These are phyloP conservation scores for Suillus spraguei DNA, from an alignment of 768 basidiomycete species.

Conservation along the genomic window DNA sequence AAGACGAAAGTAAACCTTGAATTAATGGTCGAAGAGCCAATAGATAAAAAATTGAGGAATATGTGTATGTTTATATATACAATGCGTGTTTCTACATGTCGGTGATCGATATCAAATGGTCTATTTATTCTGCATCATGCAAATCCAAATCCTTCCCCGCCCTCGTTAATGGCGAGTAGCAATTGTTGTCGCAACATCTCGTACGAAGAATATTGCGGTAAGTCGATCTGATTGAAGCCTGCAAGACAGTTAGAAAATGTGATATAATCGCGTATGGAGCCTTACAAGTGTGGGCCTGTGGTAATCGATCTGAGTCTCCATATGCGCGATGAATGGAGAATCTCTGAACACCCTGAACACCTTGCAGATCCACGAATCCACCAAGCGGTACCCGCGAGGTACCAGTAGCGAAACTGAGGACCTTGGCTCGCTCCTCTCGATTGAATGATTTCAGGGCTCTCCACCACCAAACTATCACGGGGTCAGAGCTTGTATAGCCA, in stretches of 20 bases:
- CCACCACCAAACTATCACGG: conserved; percentile 99
- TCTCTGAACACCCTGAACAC: conserved; percentile 90
- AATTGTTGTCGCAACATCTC: conserved; percentile 94
- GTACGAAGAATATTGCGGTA: conserved; percentile 94
- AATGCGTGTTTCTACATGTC: conserved; percentile 37
- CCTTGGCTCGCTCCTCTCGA: conserved; percentile 94
- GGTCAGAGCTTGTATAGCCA: conserved; percentile 85
- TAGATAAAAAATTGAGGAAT: conserved; percentile 10
- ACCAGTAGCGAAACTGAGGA: conserved; percentile 95
- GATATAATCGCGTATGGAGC: conserved; percentile 14
- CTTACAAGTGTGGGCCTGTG: conserved; percentile 90
- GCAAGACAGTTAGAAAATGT: conserved; percentile 16
- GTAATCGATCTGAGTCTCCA: conserved; percentile 80
- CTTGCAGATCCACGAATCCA: conserved; percentile 95
- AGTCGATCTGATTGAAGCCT: conserved; percentile 95
- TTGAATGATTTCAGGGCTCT: conserved; percentile 96
- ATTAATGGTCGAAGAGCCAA: not conserved
- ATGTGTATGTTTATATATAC: conserved; percentile 32
- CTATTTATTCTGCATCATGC: conserved; percentile 36
- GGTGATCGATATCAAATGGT: conserved; percentile 20
- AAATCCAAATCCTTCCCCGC: conserved; percentile 95
- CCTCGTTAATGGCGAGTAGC: conserved; percentile 91
- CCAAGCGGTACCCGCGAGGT: conserved; percentile 91
- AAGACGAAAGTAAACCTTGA: not conserved
- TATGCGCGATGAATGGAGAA: conserved; percentile 97